Evolutionary conservation across 257 asterid genomes (phyloP).

Genomic region (Plantago ovata): DNA sequence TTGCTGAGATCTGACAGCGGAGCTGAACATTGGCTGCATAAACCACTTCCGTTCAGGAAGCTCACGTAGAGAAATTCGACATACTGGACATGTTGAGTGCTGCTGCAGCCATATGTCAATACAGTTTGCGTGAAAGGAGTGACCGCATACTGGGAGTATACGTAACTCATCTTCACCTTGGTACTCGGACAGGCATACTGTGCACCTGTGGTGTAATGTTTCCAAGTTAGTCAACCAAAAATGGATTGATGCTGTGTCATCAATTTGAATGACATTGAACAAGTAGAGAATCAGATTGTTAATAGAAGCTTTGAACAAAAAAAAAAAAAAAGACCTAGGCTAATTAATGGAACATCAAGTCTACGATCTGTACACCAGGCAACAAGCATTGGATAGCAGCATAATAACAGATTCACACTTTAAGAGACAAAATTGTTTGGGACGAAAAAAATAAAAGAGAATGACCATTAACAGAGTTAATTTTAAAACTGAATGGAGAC

Average conservation of each 20-base stretch:
- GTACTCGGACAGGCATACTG: constrained; percentile 75
- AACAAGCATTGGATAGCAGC: too few relatives aligned
- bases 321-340: too few relatives aligned
- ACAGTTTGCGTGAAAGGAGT: constrained; percentile 68
- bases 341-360: too few relatives aligned
- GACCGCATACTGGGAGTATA: constrained; percentile 71
- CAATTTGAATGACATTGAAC: too few relatives aligned
- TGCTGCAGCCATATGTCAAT: constrained; percentile 80
- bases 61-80: constrained; percentile 71
- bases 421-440: too few relatives aligned
- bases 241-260: not conserved
- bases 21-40: constrained; percentile 71
- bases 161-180: constrained; percentile 56
- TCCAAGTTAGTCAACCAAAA: not conserved
- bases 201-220: constrained; percentile 43
- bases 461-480: too few relatives aligned
- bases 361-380: too few relatives aligned
- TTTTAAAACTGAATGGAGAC: constrained; percentile 1
- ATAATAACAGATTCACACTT: too few relatives aligned
- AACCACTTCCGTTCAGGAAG: constrained; percentile 50
- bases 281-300: too few relatives aligned
- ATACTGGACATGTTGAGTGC: constrained; percentile 80
- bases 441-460: too few relatives aligned
- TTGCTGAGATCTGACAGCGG: constrained; percentile 52
- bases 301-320: too few relatives aligned